Percentiles rank a stretch among this genome's conserved stretches.
Conservation (phyloP, 192 early-diverging fungal species). For the Entophlyctis luteolus region DNA sequence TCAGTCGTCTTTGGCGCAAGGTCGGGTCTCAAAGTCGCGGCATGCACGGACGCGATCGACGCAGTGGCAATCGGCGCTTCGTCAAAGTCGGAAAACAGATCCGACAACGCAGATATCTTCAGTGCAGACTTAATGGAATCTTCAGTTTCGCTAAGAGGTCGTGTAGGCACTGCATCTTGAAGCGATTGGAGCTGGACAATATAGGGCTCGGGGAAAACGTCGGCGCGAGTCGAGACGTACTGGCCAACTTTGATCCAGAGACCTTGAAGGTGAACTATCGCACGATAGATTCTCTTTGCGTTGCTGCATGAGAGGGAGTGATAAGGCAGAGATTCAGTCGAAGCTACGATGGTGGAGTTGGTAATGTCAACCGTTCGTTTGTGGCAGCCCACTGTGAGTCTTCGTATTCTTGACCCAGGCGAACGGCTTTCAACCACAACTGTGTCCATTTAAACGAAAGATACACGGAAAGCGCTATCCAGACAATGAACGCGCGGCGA, state of each 20-base stretch:
- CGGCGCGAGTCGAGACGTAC: constrained; percentile 2
- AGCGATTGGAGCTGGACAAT: not conserved
- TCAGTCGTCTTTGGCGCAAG: constrained; percentile 21
- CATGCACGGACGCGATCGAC: constrained; percentile 79
- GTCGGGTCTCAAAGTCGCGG: constrained; percentile 39
- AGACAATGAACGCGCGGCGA: no score
- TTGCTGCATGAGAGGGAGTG: no score
- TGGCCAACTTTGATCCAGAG: constrained; percentile 31
- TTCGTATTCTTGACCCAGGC: no score
- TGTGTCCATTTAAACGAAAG: no score
- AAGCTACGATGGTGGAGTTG: no score
- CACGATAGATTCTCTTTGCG: constrained; percentile 7
- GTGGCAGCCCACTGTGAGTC: no score
- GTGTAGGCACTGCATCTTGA: constrained; percentile 14
- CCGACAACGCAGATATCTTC: not conserved
- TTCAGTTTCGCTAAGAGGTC: not conserved
- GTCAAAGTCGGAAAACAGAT: constrained; percentile 65
- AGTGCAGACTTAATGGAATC: not conserved
- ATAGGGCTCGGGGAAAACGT: constrained; percentile 1
- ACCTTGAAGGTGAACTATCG: constrained; percentile 25
- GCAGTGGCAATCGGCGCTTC: constrained; percentile 66
- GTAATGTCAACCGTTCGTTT: no score
- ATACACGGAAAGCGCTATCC: no score
- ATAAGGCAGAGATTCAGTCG: no score
- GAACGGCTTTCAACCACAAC: no score